Evolutionary conservation across 1,139 yeast species (phyloP).

Genomic region (Suhomyces wounanorum): DNA sequence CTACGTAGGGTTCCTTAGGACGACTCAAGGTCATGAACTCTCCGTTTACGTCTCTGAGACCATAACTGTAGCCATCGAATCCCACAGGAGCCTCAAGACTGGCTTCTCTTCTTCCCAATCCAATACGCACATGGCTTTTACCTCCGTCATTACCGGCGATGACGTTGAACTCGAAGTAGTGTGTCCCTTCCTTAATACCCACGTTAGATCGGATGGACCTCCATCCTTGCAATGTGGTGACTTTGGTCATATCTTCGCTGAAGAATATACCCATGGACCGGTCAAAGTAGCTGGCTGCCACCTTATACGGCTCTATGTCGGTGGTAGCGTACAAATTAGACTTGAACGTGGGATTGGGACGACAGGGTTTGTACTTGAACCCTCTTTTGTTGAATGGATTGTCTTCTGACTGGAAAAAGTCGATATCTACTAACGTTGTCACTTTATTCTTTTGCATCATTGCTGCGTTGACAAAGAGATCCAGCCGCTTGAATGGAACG

Average conservation of each 20-base stretch:
- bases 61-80: slow-evolving; percentile 91
- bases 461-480: slow-evolving; percentile 20
- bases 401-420: slow-evolving; percentile 62
- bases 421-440: slow-evolving; percentile 20
- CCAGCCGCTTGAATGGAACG: slow-evolving; percentile 40
- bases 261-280: slow-evolving; percentile 62
- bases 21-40: slow-evolving; percentile 76
- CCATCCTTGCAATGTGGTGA: slow-evolving; percentile 74
- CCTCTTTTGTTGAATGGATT: slow-evolving; percentile 80
- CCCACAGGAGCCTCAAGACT: slow-evolving; percentile 95
- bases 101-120: slow-evolving; percentile 83
- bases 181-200: slow-evolving; percentile 74
- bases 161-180: slow-evolving; percentile 76
- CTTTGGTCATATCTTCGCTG: slow-evolving; percentile 42
- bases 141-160: slow-evolving; percentile 40
- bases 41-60: slow-evolving; percentile 80
- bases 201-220: slow-evolving; percentile 75
- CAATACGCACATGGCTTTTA: slow-evolving; percentile 72
- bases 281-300: slow-evolving; percentile 72
- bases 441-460: slow-evolving; percentile 8
- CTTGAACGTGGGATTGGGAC: slow-evolving; percentile 63
- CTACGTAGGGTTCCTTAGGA: slow-evolving; percentile 49
- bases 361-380: slow-evolving; percentile 78
- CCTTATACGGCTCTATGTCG: slow-evolving; percentile 67
- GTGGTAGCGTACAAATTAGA: slow-evolving; percentile 71